phyloP scores from a whole-genome alignment of 768 basidiomycete genomes.

The Pholiota conissans region DNA sequence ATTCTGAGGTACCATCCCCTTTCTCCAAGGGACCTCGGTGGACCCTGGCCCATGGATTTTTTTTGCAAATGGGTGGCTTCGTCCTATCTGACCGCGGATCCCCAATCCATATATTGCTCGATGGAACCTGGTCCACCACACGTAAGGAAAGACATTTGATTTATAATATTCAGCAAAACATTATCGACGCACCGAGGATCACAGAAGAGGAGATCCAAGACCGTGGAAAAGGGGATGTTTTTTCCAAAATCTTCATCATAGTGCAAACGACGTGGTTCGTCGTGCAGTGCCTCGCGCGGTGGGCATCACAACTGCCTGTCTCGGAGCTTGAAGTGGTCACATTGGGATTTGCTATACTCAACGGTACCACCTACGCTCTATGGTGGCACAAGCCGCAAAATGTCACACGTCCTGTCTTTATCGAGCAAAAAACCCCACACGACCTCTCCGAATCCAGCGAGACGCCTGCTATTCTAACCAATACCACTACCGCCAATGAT shows the following conservation, averaged over 20 bases:
- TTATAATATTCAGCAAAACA: slow-evolving; percentile 7
- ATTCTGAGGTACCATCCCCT: not conserved
- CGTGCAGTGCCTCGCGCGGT: slow-evolving; percentile 26
- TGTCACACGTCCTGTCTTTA: slow-evolving; percentile 15
- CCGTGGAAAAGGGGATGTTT: slow-evolving; percentile 29
- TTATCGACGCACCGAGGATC: slow-evolving; percentile 15
- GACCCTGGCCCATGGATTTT: slow-evolving; percentile 17
- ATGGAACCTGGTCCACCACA: not conserved
- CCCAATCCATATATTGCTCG: not conserved
- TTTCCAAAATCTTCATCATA: slow-evolving; percentile 32
- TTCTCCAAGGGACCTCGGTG: not conserved
- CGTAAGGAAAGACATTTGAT: slow-evolving; percentile 4
- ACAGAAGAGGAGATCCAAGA: slow-evolving; percentile 21
- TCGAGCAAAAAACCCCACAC: not conserved
- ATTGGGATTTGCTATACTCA: slow-evolving; percentile 30
- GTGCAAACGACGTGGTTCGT: slow-evolving; percentile 36
- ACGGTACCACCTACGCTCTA: slow-evolving; percentile 26
- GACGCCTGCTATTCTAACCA: not conserved
- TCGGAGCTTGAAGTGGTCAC: slow-evolving; percentile 37
- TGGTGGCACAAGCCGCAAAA: slow-evolving; percentile 43
- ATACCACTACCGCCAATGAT: not conserved
- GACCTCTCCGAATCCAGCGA: too few species aligned
- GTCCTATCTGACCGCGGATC: slow-evolving; percentile 19
- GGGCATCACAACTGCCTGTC: slow-evolving; percentile 22
- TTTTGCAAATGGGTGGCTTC: slow-evolving; percentile 21